Evolutionary conservation across 2,329 filamentous ascomycete species (phyloP).

Genomic region (Alternaria ethzedia): DNA sequence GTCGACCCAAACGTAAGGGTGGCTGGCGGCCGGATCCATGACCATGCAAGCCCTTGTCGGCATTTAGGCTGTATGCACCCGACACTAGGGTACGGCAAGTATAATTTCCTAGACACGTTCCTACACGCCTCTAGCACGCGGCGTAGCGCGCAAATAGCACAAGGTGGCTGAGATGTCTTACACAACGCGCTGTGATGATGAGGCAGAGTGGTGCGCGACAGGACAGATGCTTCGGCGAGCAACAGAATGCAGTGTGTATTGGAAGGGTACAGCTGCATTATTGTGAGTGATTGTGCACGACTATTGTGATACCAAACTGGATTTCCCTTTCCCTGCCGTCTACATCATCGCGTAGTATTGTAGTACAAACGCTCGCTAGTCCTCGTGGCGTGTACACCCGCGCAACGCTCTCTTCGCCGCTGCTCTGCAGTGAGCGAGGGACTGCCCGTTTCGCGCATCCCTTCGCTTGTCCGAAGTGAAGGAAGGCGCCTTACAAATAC

Average conservation of each 20-base stretch:
- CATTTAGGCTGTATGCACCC: neutral
- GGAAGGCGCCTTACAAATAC: constrained; percentile 2
- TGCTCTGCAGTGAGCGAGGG: constrained; percentile 3
- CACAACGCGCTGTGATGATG: neutral
- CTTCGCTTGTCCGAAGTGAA: neutral
- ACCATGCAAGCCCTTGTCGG: neutral
- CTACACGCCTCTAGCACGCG: neutral
- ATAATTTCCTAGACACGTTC: neutral
- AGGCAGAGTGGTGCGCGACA: neutral
- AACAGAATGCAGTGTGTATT: neutral
- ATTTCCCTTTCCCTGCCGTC: neutral
- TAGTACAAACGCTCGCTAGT: neutral
- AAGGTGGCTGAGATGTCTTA: neutral
- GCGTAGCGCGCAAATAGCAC: neutral
- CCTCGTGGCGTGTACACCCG: neutral
- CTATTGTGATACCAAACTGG: neutral
- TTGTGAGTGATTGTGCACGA: neutral
- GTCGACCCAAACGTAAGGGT: constrained; percentile 3
- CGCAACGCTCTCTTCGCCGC: neutral
- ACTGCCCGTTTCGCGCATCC: neutral
- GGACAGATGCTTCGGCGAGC: neutral
- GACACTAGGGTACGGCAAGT: neutral
- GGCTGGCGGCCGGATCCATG: neutral
- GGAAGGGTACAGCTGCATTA: neutral
- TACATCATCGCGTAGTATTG: neutral